Percentiles rank a stretch among this genome's conserved stretches.
Evolutionary conservation across 176 grass and related monocot genomes (phyloP).

Genomic region (Oryza glaberrima): DNA sequence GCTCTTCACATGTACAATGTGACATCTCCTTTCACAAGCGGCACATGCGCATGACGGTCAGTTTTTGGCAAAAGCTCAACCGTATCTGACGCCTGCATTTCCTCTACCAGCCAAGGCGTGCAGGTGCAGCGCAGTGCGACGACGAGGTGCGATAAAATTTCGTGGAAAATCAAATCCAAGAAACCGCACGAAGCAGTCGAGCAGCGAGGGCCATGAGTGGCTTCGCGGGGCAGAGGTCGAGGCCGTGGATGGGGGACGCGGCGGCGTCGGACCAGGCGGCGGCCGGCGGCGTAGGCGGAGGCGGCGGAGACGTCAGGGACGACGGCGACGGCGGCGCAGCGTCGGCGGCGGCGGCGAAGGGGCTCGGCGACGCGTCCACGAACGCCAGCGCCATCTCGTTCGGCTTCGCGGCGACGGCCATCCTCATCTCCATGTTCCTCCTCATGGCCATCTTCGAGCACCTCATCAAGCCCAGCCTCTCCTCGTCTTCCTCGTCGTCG

Average conservation of each 20-base stretch:
- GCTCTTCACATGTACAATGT: slow-evolving; percentile 47
- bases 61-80: slow-evolving; percentile 14
- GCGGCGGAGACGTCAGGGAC: slow-evolving; percentile 34
- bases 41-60: slow-evolving; percentile 28
- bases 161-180: neutral
- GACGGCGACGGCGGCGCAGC: slow-evolving; percentile 10
- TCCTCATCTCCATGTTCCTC: slow-evolving; percentile 97
- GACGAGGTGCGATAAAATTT: neutral
- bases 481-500: too few relatives aligned
- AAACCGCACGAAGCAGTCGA: neutral
- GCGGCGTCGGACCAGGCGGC: slow-evolving; percentile 28
- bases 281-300: neutral
- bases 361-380: slow-evolving; percentile 59
- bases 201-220: slow-evolving; percentile 54
- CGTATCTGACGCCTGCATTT: slow-evolving; percentile 35
- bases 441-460: slow-evolving; percentile 98
- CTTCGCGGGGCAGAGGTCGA: slow-evolving; percentile 54
- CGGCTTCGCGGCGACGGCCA: slow-evolving; percentile 90
- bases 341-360: slow-evolving; percentile 17
- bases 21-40: slow-evolving; percentile 34
- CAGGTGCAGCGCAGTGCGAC: neutral
- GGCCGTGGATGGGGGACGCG: slow-evolving; percentile 62
- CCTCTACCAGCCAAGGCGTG: slow-evolving; percentile 14
- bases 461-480: slow-evolving; percentile 82
- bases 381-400: slow-evolving; percentile 96